Percentiles rank a stretch among this genome's conserved stretches.
These are phyloP conservation scores for Penicillium sp. DNA, from an alignment of 2,329 filamentous ascomycete genomes.

Conservation along the genomic window DNA sequence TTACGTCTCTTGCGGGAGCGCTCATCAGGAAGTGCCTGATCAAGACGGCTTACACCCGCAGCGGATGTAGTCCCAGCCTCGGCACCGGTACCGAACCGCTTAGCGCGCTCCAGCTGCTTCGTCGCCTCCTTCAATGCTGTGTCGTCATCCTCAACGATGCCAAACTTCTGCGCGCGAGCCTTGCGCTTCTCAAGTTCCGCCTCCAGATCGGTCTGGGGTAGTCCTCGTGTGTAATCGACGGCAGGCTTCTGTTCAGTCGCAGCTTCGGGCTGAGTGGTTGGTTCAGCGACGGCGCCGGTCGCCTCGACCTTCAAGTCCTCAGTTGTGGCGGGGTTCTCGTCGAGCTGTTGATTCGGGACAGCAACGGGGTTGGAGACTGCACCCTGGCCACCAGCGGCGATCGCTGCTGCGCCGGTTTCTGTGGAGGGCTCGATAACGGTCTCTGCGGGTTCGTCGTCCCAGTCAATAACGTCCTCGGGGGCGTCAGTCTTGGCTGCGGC, in stretches of 20 bases:
- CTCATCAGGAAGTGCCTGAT: slow-evolving; percentile 47
- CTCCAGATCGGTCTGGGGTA: slow-evolving; percentile 46
- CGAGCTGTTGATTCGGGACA: slow-evolving; percentile 42
- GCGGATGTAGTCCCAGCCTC: slow-evolving; percentile 15
- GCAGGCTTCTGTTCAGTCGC: slow-evolving; percentile 34
- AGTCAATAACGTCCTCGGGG: slow-evolving; percentile 47
- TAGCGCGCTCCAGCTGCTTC: slow-evolving; percentile 47
- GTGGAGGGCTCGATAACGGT: slow-evolving; percentile 30
- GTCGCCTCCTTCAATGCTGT: slow-evolving; percentile 42
- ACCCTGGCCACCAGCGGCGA: slow-evolving; percentile 40
- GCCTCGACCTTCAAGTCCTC: slow-evolving; percentile 39
- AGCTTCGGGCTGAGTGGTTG: slow-evolving; percentile 19
- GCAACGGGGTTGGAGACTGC: slow-evolving; percentile 39
- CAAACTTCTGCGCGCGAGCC: slow-evolving; percentile 50
- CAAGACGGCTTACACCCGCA: slow-evolving; percentile 42
- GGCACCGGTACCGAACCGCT: slow-evolving; percentile 44
- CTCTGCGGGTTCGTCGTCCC: slow-evolving; percentile 41
- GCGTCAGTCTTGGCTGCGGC: slow-evolving; percentile 28
- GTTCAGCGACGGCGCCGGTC: slow-evolving; percentile 18
- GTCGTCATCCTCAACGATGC: slow-evolving; percentile 42
- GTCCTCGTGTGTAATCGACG: slow-evolving; percentile 41
- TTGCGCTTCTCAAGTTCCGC: slow-evolving; percentile 49
- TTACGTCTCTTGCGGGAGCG: slow-evolving; percentile 38
- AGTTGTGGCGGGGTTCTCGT: slow-evolving; percentile 38
- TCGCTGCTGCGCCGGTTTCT: slow-evolving; percentile 32